Base-by-base conservation (phyloP, 2,329 filamentous ascomycete species). In the Calonectria honghensis region DNA sequence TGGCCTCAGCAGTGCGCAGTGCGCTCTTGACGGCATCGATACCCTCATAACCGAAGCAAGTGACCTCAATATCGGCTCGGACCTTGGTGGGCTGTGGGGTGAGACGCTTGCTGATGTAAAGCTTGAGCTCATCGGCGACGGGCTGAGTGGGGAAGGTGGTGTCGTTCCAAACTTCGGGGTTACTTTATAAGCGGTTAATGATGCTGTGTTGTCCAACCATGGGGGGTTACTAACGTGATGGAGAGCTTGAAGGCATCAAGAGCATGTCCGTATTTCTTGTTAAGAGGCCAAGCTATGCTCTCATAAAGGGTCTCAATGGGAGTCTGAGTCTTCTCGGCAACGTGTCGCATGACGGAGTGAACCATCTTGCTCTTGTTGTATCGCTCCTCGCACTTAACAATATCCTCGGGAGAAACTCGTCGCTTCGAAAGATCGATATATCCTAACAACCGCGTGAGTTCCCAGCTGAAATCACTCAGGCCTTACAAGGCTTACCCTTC, bases 361-460 rank as follows among this genome's bases (percentile, higher is more conserved):
- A 98, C 97, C 90, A 98, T 97, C 90, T 99, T 99, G 90, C 95
- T 95, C 93, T 99, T 99, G 92, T 99, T 99, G 91, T 98, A 99
- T 81, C 97, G 93, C 89, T 99, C 97, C 86, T 99, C 97, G 85
- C 97, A 99, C 89, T 98, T 98, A 81, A 98, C 91, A 78, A 98
- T 97, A 89, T 99, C 97, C 86, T 99, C 97, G 57, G 97, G 94
- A 54, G 96, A 98, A 74, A 99, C 97, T 89, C 97, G 94, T 84
- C 97, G 96, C 91, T 99, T 99, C 77, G 96, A 98, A 85, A 99
- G 89, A 93, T 99, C 97, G 83, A 99, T 99, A 85, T 99, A 99
- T 77, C 96, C 86, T 87, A 76, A 51, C 54, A 48, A 41, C 52
- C 16, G 61, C 27, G 72, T 81, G 75, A 82, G 76, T 76, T 48